Conservation (phyloP, 495 filamentous ascomycete species). For the Oidiodendron maius region DNA sequence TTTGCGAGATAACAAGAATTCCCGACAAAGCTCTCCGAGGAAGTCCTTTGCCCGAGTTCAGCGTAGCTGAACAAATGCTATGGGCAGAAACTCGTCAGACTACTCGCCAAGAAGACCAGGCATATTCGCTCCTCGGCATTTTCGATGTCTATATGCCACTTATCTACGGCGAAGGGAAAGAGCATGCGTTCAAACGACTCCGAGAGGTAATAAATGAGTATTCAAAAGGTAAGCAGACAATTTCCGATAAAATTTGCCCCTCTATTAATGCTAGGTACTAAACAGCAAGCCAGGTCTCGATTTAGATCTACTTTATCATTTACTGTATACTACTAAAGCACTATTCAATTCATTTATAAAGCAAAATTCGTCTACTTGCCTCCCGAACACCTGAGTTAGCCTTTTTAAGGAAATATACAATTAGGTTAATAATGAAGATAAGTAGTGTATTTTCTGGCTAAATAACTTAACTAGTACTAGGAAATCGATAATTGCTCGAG, state of each 20-base stretch:
- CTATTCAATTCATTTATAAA: constrained; percentile 6
- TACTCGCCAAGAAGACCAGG: constrained; percentile 5
- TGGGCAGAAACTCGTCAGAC: constrained; percentile 9
- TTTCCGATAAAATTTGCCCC: not conserved
- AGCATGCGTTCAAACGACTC: constrained; percentile 3
- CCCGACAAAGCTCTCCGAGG: constrained; percentile 4
- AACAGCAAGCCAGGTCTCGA: not conserved
- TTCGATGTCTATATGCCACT: too few relatives aligned
- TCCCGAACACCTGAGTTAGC: constrained; percentile 7
- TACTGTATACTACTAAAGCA: constrained; percentile 15
- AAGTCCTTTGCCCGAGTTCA: too few relatives aligned
- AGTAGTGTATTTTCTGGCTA: constrained; percentile 30
- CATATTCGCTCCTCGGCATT: too few relatives aligned
- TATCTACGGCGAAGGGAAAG: constrained; percentile 4
- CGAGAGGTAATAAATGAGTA: constrained; percentile 23
- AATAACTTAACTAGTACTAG: too few relatives aligned
- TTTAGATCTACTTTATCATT: not conserved
- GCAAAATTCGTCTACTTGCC: constrained; percentile 9
- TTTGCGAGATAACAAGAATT: constrained; percentile 4
- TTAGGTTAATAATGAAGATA: constrained; percentile 4
- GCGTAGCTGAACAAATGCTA: constrained; percentile 4
- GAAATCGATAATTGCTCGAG: too few relatives aligned
- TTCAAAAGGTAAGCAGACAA: not conserved
- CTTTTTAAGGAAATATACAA: constrained; percentile 8
- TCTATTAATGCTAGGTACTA: constrained; percentile 1